Percentiles rank a stretch among this genome's conserved stretches.
Evolutionary conservation across 75 land plant genomes (phyloP).

Genomic region (Selaginella tamariscina): DNA sequence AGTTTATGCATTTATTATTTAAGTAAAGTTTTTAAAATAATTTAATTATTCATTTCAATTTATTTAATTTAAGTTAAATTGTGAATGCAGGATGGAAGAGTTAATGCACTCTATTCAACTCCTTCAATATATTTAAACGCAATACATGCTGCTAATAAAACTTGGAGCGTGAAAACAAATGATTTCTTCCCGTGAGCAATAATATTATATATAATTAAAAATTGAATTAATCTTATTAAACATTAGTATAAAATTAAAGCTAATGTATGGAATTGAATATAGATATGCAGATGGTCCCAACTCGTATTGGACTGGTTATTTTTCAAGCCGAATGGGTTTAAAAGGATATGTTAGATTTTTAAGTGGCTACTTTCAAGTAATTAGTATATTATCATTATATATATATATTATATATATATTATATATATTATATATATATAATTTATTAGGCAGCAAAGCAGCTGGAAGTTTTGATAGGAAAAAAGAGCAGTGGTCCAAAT

Average conservation of each 20-base stretch:
- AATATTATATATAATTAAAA: too few relatives aligned
- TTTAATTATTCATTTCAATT: too few relatives aligned
- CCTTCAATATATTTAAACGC: constrained; percentile 85
- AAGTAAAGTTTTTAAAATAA: too few relatives aligned
- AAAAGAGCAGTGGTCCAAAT: constrained; percentile 22
- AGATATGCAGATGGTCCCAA: constrained; percentile 28
- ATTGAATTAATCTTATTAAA: background rate
- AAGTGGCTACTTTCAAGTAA: constrained; percentile 61
- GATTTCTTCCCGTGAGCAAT: constrained; percentile 91
- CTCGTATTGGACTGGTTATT: constrained; percentile 79
- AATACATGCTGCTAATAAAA: constrained; percentile 56
- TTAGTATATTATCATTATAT: background rate
- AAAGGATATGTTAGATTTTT: constrained; percentile 48
- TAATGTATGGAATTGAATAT: background rate
- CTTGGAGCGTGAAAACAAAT: constrained; percentile 80
- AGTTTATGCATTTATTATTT: too few relatives aligned
- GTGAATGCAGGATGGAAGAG: constrained; percentile 96
- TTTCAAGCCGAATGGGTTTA: constrained; percentile 53
- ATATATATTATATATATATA: too few relatives aligned
- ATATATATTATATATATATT: too few relatives aligned
- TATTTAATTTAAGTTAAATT: too few relatives aligned
- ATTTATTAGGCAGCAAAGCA: constrained; percentile 50
- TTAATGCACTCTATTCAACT: constrained; percentile 88
- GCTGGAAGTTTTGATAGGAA: constrained; percentile 46
- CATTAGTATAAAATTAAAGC: background rate